Evolutionary conservation across 2,329 filamentous ascomycete genomes (phyloP).

Genomic region (Epichloe gansuensis): DNA sequence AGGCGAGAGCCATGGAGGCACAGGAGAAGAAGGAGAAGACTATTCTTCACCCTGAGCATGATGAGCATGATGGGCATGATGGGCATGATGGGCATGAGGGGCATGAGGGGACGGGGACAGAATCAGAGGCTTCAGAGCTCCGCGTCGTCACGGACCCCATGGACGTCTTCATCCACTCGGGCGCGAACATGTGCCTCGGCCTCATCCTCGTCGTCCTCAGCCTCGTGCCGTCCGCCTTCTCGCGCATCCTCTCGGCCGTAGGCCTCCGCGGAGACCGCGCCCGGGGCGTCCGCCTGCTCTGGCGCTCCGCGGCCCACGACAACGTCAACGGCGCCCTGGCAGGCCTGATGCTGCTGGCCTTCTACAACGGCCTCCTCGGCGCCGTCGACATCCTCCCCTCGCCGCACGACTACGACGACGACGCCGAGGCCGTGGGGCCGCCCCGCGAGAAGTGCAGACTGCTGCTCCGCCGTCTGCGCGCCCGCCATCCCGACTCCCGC

Average conservation of each 20-base stretch:
- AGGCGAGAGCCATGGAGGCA: slow-evolving; percentile 36
- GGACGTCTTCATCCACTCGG: slow-evolving; percentile 81
- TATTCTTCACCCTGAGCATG: no score
- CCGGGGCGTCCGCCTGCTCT: slow-evolving; percentile 72
- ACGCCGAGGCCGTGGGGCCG: slow-evolving; percentile 53
- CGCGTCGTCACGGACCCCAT: slow-evolving; percentile 57
- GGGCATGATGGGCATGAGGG: no score
- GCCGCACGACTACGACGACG: slow-evolving; percentile 35
- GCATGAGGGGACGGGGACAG: slow-evolving; percentile 12
- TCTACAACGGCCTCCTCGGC: slow-evolving; percentile 77
- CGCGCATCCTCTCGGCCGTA: slow-evolving; percentile 72
- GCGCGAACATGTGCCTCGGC: slow-evolving; percentile 80
- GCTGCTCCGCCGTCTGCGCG: slow-evolving; percentile 61
- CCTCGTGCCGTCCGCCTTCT: slow-evolving; percentile 83
- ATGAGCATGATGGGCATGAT: no score
- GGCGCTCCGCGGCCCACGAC: slow-evolving; percentile 72
- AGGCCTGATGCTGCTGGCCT: slow-evolving; percentile 66
- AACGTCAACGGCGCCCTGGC: slow-evolving; percentile 92
- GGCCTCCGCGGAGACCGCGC: slow-evolving; percentile 85
- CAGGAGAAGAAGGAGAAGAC: slow-evolving; percentile 21
- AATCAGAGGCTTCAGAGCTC: slow-evolving; percentile 34
- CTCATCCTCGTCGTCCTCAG: slow-evolving; percentile 78
- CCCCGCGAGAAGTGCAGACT: slow-evolving; percentile 53
- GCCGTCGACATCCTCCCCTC: slow-evolving; percentile 77
- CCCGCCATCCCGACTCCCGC: slow-evolving; percentile 65